A percentile compares a stretch with the other conserved stretches of the same genome.
phyloP scores from a whole-genome alignment of 2,329 filamentous ascomycete genomes.

The Plenodomus tracheiphilus region DNA sequence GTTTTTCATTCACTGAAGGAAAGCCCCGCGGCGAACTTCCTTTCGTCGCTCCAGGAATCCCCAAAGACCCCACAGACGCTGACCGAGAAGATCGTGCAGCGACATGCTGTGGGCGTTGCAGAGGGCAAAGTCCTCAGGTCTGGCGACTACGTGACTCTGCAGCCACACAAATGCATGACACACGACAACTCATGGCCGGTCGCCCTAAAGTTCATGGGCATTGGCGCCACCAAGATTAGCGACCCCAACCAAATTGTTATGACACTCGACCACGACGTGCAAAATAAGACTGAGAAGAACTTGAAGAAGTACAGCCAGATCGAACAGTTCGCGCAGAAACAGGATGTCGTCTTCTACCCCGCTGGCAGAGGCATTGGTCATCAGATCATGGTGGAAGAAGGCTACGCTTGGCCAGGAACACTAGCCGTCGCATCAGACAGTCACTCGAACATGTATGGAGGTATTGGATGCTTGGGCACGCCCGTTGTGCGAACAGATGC shows the following conservation, averaged over 20 bases:
- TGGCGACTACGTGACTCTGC: conserved; percentile 82
- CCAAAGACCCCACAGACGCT: conserved; percentile 70
- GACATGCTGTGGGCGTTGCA: conserved; percentile 74
- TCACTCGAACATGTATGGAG: conserved; percentile 84
- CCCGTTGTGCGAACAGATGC: conserved; percentile 87
- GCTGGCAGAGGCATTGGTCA: conserved; percentile 84
- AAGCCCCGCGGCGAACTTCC: conserved; percentile 64
- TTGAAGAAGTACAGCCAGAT: conserved; percentile 82
- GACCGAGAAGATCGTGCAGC: conserved; percentile 90
- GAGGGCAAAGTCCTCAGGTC: conserved; percentile 73
- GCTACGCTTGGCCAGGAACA: conserved; percentile 82
- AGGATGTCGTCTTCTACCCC: conserved; percentile 77
- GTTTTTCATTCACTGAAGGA: conserved; percentile 67
- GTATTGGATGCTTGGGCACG: conserved; percentile 74
- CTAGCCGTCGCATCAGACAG: conserved; percentile 77
- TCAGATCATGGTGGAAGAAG: conserved; percentile 88
- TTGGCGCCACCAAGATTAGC: conserved; percentile 74
- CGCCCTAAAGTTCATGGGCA: conserved; percentile 78
- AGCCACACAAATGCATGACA: conserved; percentile 76
- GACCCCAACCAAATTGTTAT: conserved; percentile 76
- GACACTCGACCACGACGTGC: conserved; percentile 85
- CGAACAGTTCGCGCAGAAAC: conserved; percentile 76
- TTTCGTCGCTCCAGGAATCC: conserved; percentile 66
- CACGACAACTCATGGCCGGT: conserved; percentile 85
- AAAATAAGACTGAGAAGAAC: conserved; percentile 78